A percentile compares a stretch with the other conserved stretches of the same genome.
phyloP scores from a whole-genome alignment of 73 alveolate genomes.

The Halteria grandinella region DNA sequence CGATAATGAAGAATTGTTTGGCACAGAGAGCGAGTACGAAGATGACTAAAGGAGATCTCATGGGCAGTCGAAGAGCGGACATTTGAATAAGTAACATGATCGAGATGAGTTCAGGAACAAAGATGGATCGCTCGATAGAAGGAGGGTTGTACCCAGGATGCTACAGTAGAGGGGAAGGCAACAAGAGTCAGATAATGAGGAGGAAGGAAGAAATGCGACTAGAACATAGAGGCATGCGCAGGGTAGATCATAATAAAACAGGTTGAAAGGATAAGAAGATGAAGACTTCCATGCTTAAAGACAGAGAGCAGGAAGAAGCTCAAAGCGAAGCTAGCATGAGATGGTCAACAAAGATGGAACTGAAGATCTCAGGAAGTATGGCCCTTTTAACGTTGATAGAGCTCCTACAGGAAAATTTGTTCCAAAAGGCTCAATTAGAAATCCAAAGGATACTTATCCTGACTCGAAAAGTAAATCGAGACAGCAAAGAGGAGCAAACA shows the following conservation, averaged over 20 bases:
- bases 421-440: no score
- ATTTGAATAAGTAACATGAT: constrained; percentile 16
- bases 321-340: no score
- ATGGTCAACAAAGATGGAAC: not conserved
- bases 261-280: not conserved
- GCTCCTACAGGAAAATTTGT: no score
- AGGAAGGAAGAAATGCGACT: not conserved
- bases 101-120: constrained; percentile 40
- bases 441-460: no score
- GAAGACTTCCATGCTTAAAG: no score
- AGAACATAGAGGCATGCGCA: not conserved
- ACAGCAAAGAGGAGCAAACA: not conserved
- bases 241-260: not conserved
- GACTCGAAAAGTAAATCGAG: constrained; percentile 29
- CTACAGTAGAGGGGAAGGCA: not conserved
- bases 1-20: not conserved
- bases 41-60: no score
- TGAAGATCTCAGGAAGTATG: not conserved
- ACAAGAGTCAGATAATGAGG: not conserved
- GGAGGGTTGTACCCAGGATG: constrained; percentile 5
- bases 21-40: not conserved
- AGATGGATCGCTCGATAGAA: constrained; percentile 41
- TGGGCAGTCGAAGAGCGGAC: not conserved
- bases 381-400: constrained; percentile 36
- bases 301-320: no score